Percentiles rank a stretch among this genome's conserved stretches.
Evolutionary conservation across 805 yeast species (phyloP).

Genomic region (Sugiyamaella boreocaroliniensis): DNA sequence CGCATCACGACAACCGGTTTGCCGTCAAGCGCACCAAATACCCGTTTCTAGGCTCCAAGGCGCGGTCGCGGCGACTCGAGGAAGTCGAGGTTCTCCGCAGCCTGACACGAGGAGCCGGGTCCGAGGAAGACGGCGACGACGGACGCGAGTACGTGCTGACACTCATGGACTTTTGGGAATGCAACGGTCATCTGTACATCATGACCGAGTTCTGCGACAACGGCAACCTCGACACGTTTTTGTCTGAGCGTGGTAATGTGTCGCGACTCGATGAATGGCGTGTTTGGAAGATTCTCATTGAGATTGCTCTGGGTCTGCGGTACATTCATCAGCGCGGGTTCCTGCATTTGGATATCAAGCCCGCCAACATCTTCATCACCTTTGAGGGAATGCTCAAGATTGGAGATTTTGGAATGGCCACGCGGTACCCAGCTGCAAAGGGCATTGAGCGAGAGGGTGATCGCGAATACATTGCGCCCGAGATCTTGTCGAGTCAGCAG

Average conservation of each 20-base stretch:
- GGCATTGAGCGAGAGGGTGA: slow-evolving; percentile 92
- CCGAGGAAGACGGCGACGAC: slow-evolving; percentile 37
- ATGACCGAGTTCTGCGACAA: slow-evolving; percentile 95
- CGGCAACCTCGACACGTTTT: slow-evolving; percentile 77
- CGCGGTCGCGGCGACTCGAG: slow-evolving; percentile 55
- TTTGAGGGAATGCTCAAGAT: slow-evolving; percentile 91
- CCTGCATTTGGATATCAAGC: slow-evolving; percentile 86
- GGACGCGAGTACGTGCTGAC: slow-evolving; percentile 74
- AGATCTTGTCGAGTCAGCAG: slow-evolving; percentile 70
- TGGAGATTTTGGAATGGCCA: slow-evolving; percentile 95
- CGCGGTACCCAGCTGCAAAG: slow-evolving; percentile 55
- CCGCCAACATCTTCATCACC: slow-evolving; percentile 89
- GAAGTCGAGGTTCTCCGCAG: slow-evolving; percentile 60
- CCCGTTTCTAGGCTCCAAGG: slow-evolving; percentile 52
- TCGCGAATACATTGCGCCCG: slow-evolving; percentile 96
- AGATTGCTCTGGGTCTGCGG: slow-evolving; percentile 68
- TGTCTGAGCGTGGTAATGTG: slow-evolving; percentile 68
- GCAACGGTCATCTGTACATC: slow-evolving; percentile 64
- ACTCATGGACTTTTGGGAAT: slow-evolving; percentile 80
- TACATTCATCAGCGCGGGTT: slow-evolving; percentile 73
- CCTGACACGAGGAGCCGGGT: slow-evolving; percentile 18
- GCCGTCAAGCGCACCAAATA: slow-evolving; percentile 85
- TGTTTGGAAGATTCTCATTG: slow-evolving; percentile 92
- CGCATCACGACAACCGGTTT: slow-evolving; percentile 39
- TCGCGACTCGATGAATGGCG: slow-evolving; percentile 91